Evolutionary conservation across 192 early-diverging fungal genomes (phyloP).

Genomic region (Coemansia sp.): DNA sequence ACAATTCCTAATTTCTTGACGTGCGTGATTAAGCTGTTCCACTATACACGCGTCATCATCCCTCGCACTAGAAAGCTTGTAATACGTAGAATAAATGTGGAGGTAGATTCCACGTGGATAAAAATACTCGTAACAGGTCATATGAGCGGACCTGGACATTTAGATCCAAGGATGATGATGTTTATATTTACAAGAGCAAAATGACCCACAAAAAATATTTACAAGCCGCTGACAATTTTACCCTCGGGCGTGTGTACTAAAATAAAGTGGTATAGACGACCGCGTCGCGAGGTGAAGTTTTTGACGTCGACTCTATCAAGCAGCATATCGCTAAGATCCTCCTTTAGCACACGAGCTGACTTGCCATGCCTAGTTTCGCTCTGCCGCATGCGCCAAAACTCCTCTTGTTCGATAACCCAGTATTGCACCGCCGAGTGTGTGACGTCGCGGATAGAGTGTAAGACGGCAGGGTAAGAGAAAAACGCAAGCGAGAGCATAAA

Average conservation of each 20-base stretch:
- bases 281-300: conserved; percentile 41
- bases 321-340: conserved; percentile 5
- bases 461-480: conserved; percentile 50
- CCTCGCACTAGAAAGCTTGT: neutral
- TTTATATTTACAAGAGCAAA: neutral
- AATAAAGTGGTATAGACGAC: conserved; percentile 45
- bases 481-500: conserved; percentile 43
- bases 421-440: conserved; percentile 47
- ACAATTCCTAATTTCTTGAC: neutral
- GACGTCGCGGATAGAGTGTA: conserved; percentile 49
- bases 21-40: neutral
- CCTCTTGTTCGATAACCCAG: conserved; percentile 57
- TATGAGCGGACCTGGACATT: no score
- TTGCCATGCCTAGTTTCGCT: conserved; percentile 12
- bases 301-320: conserved; percentile 31
- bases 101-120: neutral
- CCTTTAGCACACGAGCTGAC: neutral
- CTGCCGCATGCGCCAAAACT: conserved; percentile 43
- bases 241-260: conserved; percentile 42
- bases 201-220: neutral
- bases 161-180: no score
- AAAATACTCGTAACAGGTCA: neutral
- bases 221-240: conserved; percentile 21
- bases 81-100: neutral
- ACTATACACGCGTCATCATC: neutral